Evolutionary conservation across 2,329 filamentous ascomycete genomes (phyloP).

Genomic region (Helotiales sp.): DNA sequence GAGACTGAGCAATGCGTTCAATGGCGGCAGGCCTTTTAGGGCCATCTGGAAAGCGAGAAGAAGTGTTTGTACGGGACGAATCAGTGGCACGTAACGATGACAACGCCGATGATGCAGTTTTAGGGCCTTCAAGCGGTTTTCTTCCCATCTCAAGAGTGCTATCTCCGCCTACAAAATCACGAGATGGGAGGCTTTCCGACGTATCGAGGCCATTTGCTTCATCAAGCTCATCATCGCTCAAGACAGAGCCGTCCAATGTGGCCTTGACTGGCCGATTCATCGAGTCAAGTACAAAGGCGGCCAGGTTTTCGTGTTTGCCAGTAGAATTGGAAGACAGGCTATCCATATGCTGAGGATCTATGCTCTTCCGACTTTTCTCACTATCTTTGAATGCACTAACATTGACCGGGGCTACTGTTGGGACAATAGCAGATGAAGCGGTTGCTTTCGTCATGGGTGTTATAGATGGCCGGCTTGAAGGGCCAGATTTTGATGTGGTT

Average conservation of each 20-base stretch:
- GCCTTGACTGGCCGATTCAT: slow-evolving; percentile 18
- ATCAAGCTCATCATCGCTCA: slow-evolving; percentile 28
- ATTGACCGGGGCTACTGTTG: slow-evolving; percentile 55
- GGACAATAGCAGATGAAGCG: slow-evolving; percentile 41
- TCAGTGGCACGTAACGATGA: slow-evolving; percentile 41
- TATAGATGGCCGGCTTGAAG: slow-evolving; percentile 38
- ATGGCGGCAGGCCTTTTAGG: slow-evolving; percentile 45
- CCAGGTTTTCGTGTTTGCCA: slow-evolving; percentile 22
- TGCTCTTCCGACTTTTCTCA: slow-evolving; percentile 49
- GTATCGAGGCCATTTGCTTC: slow-evolving; percentile 13
- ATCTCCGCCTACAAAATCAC: slow-evolving; percentile 33
- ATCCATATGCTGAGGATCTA: slow-evolving; percentile 34
- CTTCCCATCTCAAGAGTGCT: slow-evolving; percentile 36
- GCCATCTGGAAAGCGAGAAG: slow-evolving; percentile 38
- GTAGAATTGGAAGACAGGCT: slow-evolving; percentile 13
- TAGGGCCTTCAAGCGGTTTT: slow-evolving; percentile 41
- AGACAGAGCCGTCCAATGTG: slow-evolving; percentile 34
- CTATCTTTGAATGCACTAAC: slow-evolving; percentile 55
- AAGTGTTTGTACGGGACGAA: slow-evolving; percentile 40
- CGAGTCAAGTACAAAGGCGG: slow-evolving; percentile 31
- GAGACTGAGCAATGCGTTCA: slow-evolving; percentile 49
- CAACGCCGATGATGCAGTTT: slow-evolving; percentile 38
- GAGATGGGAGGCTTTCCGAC: neutral
- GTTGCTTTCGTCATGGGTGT: slow-evolving; percentile 42
- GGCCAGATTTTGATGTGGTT: slow-evolving; percentile 37